Evolutionary conservation across 2,329 filamentous ascomycete genomes (phyloP).

Genomic region (Penicillium brevicompactum): DNA sequence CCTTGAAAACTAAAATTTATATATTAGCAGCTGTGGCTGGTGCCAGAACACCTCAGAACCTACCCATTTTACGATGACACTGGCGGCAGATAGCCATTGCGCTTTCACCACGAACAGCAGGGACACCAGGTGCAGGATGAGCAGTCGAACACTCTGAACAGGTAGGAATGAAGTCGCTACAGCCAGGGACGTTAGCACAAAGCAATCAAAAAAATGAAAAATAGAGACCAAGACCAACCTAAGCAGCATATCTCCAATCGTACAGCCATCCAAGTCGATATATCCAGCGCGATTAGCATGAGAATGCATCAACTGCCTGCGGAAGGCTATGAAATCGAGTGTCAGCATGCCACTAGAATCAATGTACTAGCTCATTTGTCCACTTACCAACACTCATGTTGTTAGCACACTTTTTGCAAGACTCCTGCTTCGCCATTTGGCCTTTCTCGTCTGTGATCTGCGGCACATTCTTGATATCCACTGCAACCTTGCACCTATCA

Average conservation of each 20-base stretch:
- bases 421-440: slow-evolving; percentile 47
- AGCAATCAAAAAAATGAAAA: neutral
- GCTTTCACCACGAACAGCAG: slow-evolving; percentile 72
- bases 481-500: slow-evolving; percentile 72
- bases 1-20: slow-evolving; percentile 60
- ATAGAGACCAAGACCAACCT: slow-evolving; percentile 48
- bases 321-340: slow-evolving; percentile 50
- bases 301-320: slow-evolving; percentile 71
- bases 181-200: slow-evolving; percentile 4
- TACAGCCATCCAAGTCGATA: slow-evolving; percentile 74
- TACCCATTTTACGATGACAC: slow-evolving; percentile 77
- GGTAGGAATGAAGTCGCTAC: slow-evolving; percentile 75
- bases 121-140: slow-evolving; percentile 63
- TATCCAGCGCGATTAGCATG: slow-evolving; percentile 77
- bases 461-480: slow-evolving; percentile 69
- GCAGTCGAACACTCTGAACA: slow-evolving; percentile 74
- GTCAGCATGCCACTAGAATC: neutral
- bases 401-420: slow-evolving; percentile 59
- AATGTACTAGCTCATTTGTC: neutral
- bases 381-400: slow-evolving; percentile 48
- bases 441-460: slow-evolving; percentile 51
- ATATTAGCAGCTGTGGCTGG: neutral
- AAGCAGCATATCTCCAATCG: slow-evolving; percentile 73
- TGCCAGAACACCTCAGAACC: slow-evolving; percentile 12
- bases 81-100: slow-evolving; percentile 74